Evolutionary conservation across 2,329 filamentous ascomycete genomes (phyloP).

Genomic region (Malbranchea zuffiana): DNA sequence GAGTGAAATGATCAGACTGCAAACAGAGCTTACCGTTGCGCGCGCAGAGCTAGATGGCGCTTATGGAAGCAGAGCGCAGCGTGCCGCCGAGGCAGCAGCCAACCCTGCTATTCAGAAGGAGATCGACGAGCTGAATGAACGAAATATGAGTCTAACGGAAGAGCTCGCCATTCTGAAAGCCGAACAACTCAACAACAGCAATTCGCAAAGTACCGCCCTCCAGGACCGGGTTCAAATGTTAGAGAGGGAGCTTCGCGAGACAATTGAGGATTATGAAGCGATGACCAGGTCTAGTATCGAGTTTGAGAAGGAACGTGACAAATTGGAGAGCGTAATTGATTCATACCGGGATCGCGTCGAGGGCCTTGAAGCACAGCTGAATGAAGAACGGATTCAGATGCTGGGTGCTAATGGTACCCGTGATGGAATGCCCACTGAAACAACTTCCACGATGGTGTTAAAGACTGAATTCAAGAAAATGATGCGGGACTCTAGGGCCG

Average conservation of each 20-base stretch:
- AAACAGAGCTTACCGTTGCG: conserved; percentile 78
- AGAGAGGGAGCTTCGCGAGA: conserved; percentile 55
- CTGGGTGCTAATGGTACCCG: conserved; percentile 47
- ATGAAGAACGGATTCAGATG: conserved; percentile 57
- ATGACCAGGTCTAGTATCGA: conserved; percentile 60
- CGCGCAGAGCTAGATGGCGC: conserved; percentile 87
- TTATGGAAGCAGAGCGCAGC: conserved; percentile 65
- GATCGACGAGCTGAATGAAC: conserved; percentile 44
- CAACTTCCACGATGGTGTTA: conserved; percentile 56
- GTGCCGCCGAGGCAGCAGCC: conserved; percentile 53
- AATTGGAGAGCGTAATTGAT: conserved; percentile 54
- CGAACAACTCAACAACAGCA: conserved; percentile 21
- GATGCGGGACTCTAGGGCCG: conserved; percentile 61
- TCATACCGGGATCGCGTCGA: conserved; percentile 53
- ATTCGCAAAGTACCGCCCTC: conserved; percentile 20
- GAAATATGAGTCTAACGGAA: conserved; percentile 36
- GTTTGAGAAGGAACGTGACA: conserved; percentile 59
- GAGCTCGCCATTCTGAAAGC: conserved; percentile 38
- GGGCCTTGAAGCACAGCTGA: conserved; percentile 50
- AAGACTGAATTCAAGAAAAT: conserved; percentile 70
- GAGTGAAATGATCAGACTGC: conserved; percentile 53
- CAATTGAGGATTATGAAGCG: conserved; percentile 57
- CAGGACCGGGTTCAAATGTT: conserved; percentile 44
- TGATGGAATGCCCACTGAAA: conserved; percentile 36
- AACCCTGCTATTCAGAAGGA: conserved; percentile 50